phyloP scores from a whole-genome alignment of 2,329 filamentous ascomycete species.

The Alternaria sp. region DNA sequence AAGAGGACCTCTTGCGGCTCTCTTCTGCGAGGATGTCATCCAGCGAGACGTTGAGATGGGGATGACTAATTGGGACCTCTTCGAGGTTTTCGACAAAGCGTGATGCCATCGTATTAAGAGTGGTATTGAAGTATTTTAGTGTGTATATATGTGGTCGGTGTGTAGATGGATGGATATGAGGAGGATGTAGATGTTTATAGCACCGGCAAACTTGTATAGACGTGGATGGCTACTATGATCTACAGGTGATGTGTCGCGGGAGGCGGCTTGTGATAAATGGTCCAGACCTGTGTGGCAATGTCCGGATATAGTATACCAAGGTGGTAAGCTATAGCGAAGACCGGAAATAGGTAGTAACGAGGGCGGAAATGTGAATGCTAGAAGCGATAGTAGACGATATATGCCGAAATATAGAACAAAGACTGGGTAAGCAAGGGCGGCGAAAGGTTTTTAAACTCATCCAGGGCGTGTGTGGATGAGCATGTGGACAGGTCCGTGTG shows the following conservation, averaged over 20 bases:
- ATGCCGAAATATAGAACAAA: constrained; percentile 11
- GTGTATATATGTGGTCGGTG: constrained; percentile 1
- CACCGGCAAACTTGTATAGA: constrained; percentile 7
- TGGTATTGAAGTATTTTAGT: background rate
- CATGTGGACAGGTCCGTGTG: constrained; percentile 30
- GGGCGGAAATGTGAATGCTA: background rate
- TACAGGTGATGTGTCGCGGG: constrained; percentile 5
- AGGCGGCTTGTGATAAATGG: background rate
- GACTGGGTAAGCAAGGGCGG: constrained; percentile 16
- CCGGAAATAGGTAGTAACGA: constrained; percentile 2
- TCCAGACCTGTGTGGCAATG: constrained; percentile 21
- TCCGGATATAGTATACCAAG: constrained; percentile 7
- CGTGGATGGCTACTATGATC: constrained; percentile 22
- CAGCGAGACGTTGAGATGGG: constrained; percentile 51
- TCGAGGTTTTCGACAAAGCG: constrained; percentile 52
- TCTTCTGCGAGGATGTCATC: constrained; percentile 52
- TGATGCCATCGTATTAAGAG: constrained; percentile 40
- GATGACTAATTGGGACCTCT: constrained; percentile 47
- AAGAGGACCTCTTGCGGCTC: constrained; percentile 44
- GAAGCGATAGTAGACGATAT: constrained; percentile 8
- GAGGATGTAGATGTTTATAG: constrained; percentile 22
- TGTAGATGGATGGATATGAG: background rate
- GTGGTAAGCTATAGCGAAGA: background rate
- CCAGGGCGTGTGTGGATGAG: constrained; percentile 19
- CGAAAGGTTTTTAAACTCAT: constrained; percentile 25